These are phyloP conservation scores for Kitagawia praeruptora DNA, from an alignment of 129 eudicot species.

Conservation along the genomic window DNA sequence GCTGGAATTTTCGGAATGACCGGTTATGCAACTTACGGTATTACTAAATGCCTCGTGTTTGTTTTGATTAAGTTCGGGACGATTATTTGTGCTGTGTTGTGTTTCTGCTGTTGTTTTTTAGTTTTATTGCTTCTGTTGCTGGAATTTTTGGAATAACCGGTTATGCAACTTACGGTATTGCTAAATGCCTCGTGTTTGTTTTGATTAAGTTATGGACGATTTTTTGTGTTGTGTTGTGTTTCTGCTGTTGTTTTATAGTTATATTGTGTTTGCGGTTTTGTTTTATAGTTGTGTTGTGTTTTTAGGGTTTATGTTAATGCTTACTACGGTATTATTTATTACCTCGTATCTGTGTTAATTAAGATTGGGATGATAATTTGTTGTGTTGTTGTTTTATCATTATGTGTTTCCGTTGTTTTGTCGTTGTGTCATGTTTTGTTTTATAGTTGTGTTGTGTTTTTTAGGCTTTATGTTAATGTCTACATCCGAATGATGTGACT, in stretches of 20 bases:
- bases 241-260: neutral
- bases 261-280: neutral
- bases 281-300: neutral
- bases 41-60: neutral
- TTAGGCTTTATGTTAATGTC: neutral
- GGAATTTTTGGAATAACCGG: no score
- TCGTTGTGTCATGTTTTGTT: no score
- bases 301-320: neutral
- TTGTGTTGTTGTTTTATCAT: neutral
- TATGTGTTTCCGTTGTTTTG: neutral
- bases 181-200: no score
- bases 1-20: slow-evolving; percentile 61
- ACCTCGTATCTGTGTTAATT: neutral
- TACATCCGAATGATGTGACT: neutral
- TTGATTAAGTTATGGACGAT: neutral
- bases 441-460: neutral
- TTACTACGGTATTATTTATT: slow-evolving; percentile 29
- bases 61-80: neutral
- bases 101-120: no score
- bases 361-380: neutral
- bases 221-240: neutral
- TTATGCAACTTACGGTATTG: no score
- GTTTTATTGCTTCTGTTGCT: slow-evolving; percentile 8
- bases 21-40: slow-evolving; percentile 77
- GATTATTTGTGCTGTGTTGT: no score